Evolutionary conservation across 2,329 filamentous ascomycete species (phyloP).

Genomic region (Ophiosphaerella herpotricha): DNA sequence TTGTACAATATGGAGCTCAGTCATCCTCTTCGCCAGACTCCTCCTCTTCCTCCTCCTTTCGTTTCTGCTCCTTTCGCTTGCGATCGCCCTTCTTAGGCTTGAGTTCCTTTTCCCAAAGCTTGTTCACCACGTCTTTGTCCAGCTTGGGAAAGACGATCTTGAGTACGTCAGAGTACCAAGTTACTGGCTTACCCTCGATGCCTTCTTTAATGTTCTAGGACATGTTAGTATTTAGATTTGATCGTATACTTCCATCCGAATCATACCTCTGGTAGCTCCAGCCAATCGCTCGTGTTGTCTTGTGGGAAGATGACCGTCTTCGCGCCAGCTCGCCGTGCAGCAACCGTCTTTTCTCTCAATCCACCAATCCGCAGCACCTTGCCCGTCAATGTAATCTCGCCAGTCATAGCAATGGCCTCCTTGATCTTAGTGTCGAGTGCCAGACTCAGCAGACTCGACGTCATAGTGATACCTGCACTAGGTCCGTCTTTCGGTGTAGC

Average conservation of each 20-base stretch:
- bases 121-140: constrained; percentile 73
- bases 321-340: constrained; percentile 87
- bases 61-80: constrained; percentile 40
- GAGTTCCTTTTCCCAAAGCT: constrained; percentile 69
- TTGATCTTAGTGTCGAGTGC: constrained; percentile 78
- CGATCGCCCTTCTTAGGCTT: constrained; percentile 43
- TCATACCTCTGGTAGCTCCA: constrained; percentile 91
- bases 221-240: constrained; percentile 15
- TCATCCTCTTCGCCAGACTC: constrained; percentile 40
- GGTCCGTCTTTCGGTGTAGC: constrained; percentile 89
- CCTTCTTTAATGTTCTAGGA: constrained; percentile 94
- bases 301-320: constrained; percentile 92
- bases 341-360: constrained; percentile 94
- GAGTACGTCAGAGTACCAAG: constrained; percentile 95
- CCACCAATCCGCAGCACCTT: constrained; percentile 96
- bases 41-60: constrained; percentile 54
- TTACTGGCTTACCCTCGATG: constrained; percentile 86
- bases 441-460: constrained; percentile 85
- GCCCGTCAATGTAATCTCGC: constrained; percentile 93
- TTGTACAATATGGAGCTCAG: constrained; percentile 9
- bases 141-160: constrained; percentile 84
- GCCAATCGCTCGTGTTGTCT: constrained; percentile 96
- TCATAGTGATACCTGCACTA: constrained; percentile 92
- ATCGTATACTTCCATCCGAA: no score
- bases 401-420: constrained; percentile 95